Conservation (phyloP, 1,284 basidiomycete genomes). For the Ustilago nuda region DNA sequence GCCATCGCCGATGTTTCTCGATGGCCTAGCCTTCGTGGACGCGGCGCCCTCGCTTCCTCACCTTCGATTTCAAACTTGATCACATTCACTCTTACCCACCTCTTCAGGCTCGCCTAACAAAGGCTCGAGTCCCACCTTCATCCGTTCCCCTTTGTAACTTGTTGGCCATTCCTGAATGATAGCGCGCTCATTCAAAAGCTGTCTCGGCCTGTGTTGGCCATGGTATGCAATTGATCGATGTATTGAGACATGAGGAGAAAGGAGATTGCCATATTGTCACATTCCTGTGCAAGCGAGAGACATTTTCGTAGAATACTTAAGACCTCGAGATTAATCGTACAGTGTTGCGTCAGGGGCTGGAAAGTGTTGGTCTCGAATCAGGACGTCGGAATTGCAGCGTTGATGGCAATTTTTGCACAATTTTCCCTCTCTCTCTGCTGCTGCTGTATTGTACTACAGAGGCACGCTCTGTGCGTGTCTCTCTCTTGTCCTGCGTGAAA, state of each 20-base stretch:
- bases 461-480: no score
- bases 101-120: background rate
- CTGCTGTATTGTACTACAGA: background rate
- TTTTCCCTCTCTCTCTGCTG: background rate
- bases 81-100: background rate
- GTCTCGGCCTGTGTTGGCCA: background rate
- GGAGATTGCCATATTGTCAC: background rate
- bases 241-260: background rate
- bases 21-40: conserved; percentile 11
- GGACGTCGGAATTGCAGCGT: background rate
- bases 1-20: conserved; percentile 23
- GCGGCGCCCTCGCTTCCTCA: background rate
- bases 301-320: background rate
- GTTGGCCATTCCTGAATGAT: conserved; percentile 5
- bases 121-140: conserved; percentile 1
- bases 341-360: no score
- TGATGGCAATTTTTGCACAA: background rate
- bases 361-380: no score
- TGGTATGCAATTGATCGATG: no score
- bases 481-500: no score
- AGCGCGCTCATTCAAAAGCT: conserved; percentile 13
- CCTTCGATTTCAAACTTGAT: background rate
- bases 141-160: background rate
- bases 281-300: background rate
- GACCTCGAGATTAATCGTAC: no score